Evolutionary conservation across 805 yeast species (phyloP).

Genomic region (Saccharomycopsis sp.): DNA sequence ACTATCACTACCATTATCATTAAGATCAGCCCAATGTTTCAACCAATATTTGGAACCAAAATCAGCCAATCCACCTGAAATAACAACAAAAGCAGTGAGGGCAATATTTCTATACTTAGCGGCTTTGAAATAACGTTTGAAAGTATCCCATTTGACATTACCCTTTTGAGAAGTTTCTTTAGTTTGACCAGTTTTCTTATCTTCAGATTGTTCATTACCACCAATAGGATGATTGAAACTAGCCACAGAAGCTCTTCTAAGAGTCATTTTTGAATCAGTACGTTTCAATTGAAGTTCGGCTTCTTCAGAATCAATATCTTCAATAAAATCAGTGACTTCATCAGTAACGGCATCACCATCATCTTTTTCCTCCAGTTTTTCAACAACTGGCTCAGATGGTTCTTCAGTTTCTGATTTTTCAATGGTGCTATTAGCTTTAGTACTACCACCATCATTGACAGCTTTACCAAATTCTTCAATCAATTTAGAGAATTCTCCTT

Average conservation of each 20-base stretch:
- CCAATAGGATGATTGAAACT: constrained; percentile 36
- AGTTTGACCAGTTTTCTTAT: constrained; percentile 34
- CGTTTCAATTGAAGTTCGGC: constrained; percentile 6
- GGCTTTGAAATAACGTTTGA: constrained; percentile 45
- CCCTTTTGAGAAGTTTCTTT: constrained; percentile 50
- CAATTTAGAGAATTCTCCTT: constrained; percentile 22
- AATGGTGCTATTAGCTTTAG: constrained; percentile 10
- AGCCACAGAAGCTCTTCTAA: constrained; percentile 56
- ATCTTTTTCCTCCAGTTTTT: constrained; percentile 19
- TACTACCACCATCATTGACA: constrained; percentile 1
- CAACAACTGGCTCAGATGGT: constrained; percentile 19
- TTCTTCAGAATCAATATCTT: constrained; percentile 11
- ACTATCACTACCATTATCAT: constrained; percentile 30
- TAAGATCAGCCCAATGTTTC: constrained; percentile 57
- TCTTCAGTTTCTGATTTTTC: constrained; percentile 21
- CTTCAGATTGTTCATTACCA: constrained; percentile 16
- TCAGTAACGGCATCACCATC: constrained; percentile 14
- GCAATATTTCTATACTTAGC: constrained; percentile 43
- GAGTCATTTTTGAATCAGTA: constrained; percentile 19
- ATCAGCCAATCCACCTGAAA: constrained; percentile 28
- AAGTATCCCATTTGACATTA: constrained; percentile 43
- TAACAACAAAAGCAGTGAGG: constrained; percentile 28
- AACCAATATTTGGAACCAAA: constrained; percentile 50
- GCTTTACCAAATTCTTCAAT: constrained; percentile 17
- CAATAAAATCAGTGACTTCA: constrained; percentile 10